Base-by-base conservation (phyloP, 2,329 filamentous ascomycete species). In the Penicillium hesseltinei region DNA sequence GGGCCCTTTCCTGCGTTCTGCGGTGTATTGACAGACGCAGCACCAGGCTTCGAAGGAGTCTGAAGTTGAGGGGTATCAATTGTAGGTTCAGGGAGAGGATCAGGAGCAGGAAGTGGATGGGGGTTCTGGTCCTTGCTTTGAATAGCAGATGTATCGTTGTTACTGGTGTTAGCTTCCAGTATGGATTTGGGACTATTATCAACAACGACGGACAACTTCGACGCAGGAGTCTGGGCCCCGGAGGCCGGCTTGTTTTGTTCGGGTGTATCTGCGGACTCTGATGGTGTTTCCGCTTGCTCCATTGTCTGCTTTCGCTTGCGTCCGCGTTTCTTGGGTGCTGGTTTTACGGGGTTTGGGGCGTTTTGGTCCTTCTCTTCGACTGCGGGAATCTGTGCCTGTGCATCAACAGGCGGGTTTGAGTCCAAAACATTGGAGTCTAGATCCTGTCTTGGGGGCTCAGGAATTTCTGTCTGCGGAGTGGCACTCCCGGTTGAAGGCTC, bases 291-390 rank as follows among this genome's bases (percentile, higher is more conserved):
- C 4, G 23, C 27, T 58, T 66, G 53, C n/a, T 74, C 73, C 1
- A 58, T 23, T 4, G 68, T 66, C 58, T 70, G 71, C 65, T 76
- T 77, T 33, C 73, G 72, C 54, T 78, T 78, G 54, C 75, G 72
- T 19, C 75, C 73, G 50, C 76, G 76, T 65, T 77, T 80, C 65
- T 77, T 78, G 19, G 74, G 70, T 4, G 66, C 63, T 10, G 67
- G 57, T 2, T 46, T 43, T 38, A 57, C 59, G 7, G 19, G n/a
- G 5, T 13, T 11, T 15, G 46, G 38, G 0, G 19, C 19, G 8
- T 13, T 11, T 15, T 49, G 38, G 0, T 8, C 19, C 6, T 36
- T 50, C 8, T 52, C 29, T 29, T 47, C 50, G 7, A n/a, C 7
- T 13, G 49, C 43, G 11, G 50, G 19, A 29, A 55, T 19, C 10